Base-by-base conservation (phyloP, 1,284 basidiomycete genomes). In the Pyrrhoderma noxium region DNA sequence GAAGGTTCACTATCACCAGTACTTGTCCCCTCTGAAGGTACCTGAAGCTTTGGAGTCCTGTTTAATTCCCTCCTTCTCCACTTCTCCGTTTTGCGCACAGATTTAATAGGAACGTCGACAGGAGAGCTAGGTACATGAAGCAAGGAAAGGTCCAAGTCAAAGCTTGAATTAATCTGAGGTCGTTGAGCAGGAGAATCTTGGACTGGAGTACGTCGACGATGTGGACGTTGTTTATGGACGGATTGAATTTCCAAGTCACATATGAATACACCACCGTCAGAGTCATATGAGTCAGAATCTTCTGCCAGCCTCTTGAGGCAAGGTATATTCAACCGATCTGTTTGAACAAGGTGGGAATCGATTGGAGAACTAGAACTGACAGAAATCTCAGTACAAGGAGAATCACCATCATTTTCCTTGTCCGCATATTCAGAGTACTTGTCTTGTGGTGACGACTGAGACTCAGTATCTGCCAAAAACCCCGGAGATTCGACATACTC, bases 221-320 rank as follows among this genome's bases (percentile, higher is more conserved):
- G 65, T 1, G 83, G 82, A 2, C 81, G 76, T 2, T 84, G 84
- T 58, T 86, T 86, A 67, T 77, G 85, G 3, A 87, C 84, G 1
- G 77, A 72, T 1, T 75, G 67, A 44, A 86, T 86, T 60, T 83
- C 81, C 52, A 88, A 73, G 59, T 79, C 77, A 49, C 80, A 64
- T 11, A 70, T 63, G 52, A 74, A 65, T 23, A 56, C 50, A 2
- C 57, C 53, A 19, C 47, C 4, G 8, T 52, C 49, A 16, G 57
- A 49, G 25, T 62, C 62, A 22, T 56, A 42, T 14, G 47, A 35
- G 13, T 48, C 45, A 22, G 37, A 23, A 21, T 37, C 22, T 31
- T 5, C 7, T 39, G 39, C 56, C 54, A 8, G 54, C 25, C n/a
- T n/a, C 41, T 51, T 47, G 34, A 49, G 8, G 50, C 23, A 11